Percentiles rank a stretch among this genome's conserved stretches.
Evolutionary conservation across 768 basidiomycete species (phyloP).

Genomic region (Gloeophyllum trabeum): DNA sequence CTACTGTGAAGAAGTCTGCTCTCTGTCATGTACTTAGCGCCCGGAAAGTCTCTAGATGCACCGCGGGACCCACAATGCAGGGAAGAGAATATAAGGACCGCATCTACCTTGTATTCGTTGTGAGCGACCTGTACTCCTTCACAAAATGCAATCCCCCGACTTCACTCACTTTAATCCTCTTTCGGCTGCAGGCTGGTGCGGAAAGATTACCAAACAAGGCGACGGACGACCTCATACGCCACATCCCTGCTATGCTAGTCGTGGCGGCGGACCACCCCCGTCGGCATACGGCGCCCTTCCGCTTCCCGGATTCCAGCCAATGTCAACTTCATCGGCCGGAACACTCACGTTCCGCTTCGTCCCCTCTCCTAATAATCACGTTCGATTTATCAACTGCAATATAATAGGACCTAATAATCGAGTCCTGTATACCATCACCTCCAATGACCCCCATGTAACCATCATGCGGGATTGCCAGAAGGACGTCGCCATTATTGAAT

Average conservation of each 20-base stretch:
- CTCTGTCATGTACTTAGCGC: no score
- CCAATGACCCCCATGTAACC: not conserved
- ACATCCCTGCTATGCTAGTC: no score
- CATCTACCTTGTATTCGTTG: no score
- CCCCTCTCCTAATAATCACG: not conserved
- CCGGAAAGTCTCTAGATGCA: no score
- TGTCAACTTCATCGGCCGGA: not conserved
- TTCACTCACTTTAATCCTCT: not conserved
- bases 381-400: not conserved
- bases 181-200: not conserved
- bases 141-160: not conserved
- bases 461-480: not conserved
- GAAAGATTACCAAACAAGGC: no score
- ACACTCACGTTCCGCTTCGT: not conserved
- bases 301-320: conserved; percentile 9
- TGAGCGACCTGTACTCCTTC: not conserved
- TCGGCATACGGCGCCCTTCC: not conserved
- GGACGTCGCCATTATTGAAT: not conserved
- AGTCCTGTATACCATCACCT: not conserved
- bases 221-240: no score
- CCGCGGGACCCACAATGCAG: no score
- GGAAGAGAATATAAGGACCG: no score
- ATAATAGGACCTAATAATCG: not conserved
- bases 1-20: no score
- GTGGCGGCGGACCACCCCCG: not conserved